phyloP scores from a whole-genome alignment of 2,329 filamentous ascomycete species.

The Penicillium sp. region DNA sequence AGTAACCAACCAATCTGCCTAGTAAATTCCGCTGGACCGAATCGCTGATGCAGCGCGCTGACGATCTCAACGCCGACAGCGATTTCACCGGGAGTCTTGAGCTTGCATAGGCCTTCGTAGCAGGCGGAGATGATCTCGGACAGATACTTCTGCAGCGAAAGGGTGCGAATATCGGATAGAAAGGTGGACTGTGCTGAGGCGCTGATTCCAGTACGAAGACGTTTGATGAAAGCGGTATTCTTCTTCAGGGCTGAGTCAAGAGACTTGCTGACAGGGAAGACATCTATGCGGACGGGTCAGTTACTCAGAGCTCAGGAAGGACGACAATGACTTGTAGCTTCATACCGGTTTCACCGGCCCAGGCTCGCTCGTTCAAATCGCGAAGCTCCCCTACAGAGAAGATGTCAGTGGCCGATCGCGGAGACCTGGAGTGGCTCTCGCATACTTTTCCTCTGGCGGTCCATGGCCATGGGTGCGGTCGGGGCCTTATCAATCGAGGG shows the following conservation, averaged over 20 bases:
- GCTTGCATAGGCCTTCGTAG: conserved; percentile 87
- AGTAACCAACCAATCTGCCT: conserved; percentile 89
- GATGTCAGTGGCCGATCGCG: conserved; percentile 1
- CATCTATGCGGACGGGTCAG: conserved; percentile 53
- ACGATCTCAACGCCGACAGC: conserved; percentile 89
- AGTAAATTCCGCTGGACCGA: conserved; percentile 86
- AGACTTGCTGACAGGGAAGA: conserved; percentile 72
- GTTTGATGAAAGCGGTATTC: conserved; percentile 97
- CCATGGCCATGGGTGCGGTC: conserved; percentile 39
- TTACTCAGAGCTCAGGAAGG: conserved; percentile 13
- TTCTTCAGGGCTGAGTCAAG: conserved; percentile 96
- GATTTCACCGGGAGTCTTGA: conserved; percentile 89
- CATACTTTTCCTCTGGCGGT: conserved; percentile 51
- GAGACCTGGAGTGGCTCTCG: conserved; percentile 1
- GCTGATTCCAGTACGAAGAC: conserved; percentile 84
- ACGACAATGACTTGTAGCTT: conserved; percentile 8
- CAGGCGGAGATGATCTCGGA: conserved; percentile 96
- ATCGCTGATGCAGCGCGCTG: conserved; percentile 92
- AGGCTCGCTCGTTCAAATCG: conserved; percentile 80
- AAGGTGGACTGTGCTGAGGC: conserved; percentile 77
- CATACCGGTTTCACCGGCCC: conserved; percentile 83
- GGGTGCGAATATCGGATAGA: conserved; percentile 80
- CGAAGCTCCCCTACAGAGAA: conserved; percentile 73
- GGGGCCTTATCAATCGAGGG: conserved; percentile 29
- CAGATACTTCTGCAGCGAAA: conserved; percentile 93